Conservation (phyloP, 768 basidiomycete species). For the Pilatotrama ljubarskyi region DNA sequence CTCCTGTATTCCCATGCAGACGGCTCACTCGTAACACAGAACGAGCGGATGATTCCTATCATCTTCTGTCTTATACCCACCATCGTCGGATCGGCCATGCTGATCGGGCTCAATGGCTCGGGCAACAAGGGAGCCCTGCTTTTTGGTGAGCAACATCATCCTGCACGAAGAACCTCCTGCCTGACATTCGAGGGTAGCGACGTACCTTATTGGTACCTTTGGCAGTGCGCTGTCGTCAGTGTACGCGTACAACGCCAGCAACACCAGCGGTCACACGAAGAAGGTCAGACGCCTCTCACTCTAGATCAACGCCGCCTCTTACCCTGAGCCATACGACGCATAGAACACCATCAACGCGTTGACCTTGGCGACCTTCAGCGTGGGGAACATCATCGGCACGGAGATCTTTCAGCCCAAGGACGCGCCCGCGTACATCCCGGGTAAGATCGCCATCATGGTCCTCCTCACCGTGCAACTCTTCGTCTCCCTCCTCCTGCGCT, state of each 20-base stretch:
- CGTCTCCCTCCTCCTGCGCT: conserved; percentile 49
- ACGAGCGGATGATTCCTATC: conserved; percentile 62
- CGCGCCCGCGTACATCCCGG: conserved; percentile 63
- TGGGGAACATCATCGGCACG: conserved; percentile 64
- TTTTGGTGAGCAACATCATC: conserved; percentile 59
- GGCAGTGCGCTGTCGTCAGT: conserved; percentile 59
- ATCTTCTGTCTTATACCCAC: conserved; percentile 58
- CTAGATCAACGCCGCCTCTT: neutral
- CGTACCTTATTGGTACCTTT: conserved; percentile 54
- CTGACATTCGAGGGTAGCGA: too few species aligned
- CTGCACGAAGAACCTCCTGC: too few species aligned
- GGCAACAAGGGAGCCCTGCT: conserved; percentile 52
- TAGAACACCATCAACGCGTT: conserved; percentile 60
- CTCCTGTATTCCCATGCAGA: neutral
- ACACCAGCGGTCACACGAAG: conserved; percentile 66
- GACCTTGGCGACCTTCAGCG: conserved; percentile 53
- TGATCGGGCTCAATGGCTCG: conserved; percentile 51
- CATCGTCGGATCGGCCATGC: conserved; percentile 48
- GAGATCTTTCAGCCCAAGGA: conserved; percentile 64
- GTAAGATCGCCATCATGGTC: conserved; percentile 65
- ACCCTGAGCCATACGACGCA: neutral
- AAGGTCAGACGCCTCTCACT: conserved; percentile 42
- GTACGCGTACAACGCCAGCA: conserved; percentile 66
- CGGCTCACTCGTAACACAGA: conserved; percentile 31
- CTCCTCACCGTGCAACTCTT: conserved; percentile 53